Evolutionary conservation across 495 filamentous ascomycete genomes (phyloP).

Genomic region (Xylaria sp.): DNA sequence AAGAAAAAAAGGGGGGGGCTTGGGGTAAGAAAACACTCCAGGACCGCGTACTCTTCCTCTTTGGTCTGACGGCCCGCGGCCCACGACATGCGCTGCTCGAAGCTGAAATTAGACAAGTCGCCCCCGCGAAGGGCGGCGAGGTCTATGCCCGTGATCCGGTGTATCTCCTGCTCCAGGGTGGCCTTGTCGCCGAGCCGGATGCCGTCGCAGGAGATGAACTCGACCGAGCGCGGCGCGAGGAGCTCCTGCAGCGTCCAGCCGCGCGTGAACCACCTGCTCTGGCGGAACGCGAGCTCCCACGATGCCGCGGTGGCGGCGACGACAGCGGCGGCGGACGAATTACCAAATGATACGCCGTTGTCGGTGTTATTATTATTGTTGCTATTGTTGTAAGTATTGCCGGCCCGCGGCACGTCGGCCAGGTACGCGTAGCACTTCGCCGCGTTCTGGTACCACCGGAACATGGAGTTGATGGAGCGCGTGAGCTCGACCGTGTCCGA

Average conservation of each 20-base stretch:
- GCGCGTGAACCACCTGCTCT: neutral
- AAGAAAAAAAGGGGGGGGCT: neutral
- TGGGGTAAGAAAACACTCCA: neutral
- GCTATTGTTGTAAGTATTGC: neutral
- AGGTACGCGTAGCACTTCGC: conserved; percentile 2
- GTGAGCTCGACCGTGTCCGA: neutral
- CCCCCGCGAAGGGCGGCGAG: neutral
- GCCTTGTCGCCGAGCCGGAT: neutral
- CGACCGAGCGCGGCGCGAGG: neutral
- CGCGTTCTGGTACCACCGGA: neutral
- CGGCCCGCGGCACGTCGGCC: neutral
- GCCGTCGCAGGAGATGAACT: neutral
- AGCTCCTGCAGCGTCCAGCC: neutral
- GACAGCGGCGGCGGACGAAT: no score
- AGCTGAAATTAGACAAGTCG: neutral
- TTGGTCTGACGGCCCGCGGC: neutral
- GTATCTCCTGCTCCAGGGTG: neutral
- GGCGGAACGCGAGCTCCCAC: neutral
- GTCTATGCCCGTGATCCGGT: neutral
- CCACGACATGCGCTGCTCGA: conserved; percentile 9
- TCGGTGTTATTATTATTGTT: no score
- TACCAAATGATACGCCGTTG: no score
- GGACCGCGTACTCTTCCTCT: neutral
- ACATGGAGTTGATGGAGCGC: neutral
- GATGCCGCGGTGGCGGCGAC: no score